A percentile compares a stretch with the other conserved stretches of the same genome.
phyloP scores from a whole-genome alignment of 2,329 filamentous ascomycete genomes.

The Rhexocercosporidium sp. region DNA sequence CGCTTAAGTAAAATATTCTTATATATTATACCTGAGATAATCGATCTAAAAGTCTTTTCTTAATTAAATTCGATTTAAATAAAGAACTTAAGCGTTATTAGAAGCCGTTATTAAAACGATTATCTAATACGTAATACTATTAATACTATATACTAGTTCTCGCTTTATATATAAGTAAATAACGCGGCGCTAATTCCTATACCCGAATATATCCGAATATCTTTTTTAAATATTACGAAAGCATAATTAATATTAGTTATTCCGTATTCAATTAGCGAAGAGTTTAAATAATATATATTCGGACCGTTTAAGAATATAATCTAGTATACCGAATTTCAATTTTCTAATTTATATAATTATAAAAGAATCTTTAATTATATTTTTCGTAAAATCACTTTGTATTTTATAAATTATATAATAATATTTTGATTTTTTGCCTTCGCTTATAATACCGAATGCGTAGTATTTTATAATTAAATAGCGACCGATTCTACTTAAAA shows the following conservation, averaged over 20 bases:
- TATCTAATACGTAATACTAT: neutral
- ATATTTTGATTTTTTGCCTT: slow-evolving; percentile 43
- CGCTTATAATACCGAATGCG: slow-evolving; percentile 50
- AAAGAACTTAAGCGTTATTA: slow-evolving; percentile 43
- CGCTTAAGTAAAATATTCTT: slow-evolving; percentile 48
- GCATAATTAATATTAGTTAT: slow-evolving; percentile 49
- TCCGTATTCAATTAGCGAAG: slow-evolving; percentile 24
- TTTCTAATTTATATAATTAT: slow-evolving; percentile 48
- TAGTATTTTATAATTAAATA: slow-evolving; percentile 51
- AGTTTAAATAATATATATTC: neutral
- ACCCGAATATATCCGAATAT: slow-evolving; percentile 49
- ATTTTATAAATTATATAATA: slow-evolving; percentile 52
- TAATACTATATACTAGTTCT: slow-evolving; percentile 41
- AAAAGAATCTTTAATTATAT: slow-evolving; percentile 46
- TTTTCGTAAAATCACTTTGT: slow-evolving; percentile 49
- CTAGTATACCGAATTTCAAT: slow-evolving; percentile 46
- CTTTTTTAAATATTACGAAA: slow-evolving; percentile 49
- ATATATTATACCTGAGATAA: slow-evolving; percentile 46
- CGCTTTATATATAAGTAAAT: slow-evolving; percentile 49
- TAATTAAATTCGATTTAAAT: slow-evolving; percentile 51
- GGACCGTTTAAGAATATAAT: slow-evolving; percentile 4
- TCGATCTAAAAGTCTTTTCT: slow-evolving; percentile 49
- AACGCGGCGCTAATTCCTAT: slow-evolving; percentile 49
- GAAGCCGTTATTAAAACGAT: slow-evolving; percentile 1
- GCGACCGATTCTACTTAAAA: slow-evolving; percentile 48